phyloP scores from a whole-genome alignment of 2,329 filamentous ascomycete genomes.

The Exophiala calicioides region DNA sequence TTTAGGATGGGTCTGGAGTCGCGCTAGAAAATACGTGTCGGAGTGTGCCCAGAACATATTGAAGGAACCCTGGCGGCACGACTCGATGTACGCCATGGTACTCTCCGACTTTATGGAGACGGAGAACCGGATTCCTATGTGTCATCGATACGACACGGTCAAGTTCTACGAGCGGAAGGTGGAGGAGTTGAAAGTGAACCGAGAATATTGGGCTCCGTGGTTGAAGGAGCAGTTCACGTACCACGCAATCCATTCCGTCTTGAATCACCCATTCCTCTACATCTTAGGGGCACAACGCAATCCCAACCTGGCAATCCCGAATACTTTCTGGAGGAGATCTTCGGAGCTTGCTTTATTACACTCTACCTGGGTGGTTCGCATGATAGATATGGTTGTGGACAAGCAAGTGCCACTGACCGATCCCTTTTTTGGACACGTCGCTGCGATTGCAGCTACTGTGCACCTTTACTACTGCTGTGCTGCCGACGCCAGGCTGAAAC shows the following conservation, averaged over 20 bases:
- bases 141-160: slow-evolving; percentile 55
- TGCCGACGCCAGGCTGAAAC: slow-evolving; percentile 50
- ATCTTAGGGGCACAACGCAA: slow-evolving; percentile 56
- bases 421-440: slow-evolving; percentile 55
- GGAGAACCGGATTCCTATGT: slow-evolving; percentile 46
- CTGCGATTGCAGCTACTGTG: slow-evolving; percentile 55
- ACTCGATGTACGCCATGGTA: slow-evolving; percentile 55
- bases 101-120: slow-evolving; percentile 55
- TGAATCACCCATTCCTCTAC: slow-evolving; percentile 58
- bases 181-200: slow-evolving; percentile 48
- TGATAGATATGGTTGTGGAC: slow-evolving; percentile 57
- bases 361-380: slow-evolving; percentile 56
- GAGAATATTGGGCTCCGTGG: slow-evolving; percentile 56
- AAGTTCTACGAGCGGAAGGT: slow-evolving; percentile 54
- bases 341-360: slow-evolving; percentile 55
- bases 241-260: slow-evolving; percentile 53
- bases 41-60: slow-evolving; percentile 51
- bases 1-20: slow-evolving; percentile 56
- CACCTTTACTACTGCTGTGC: slow-evolving; percentile 58
- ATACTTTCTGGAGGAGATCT: slow-evolving; percentile 56
- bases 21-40: slow-evolving; percentile 44
- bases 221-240: slow-evolving; percentile 57
- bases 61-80: slow-evolving; percentile 54
- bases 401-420: slow-evolving; percentile 53
- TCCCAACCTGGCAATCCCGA: slow-evolving; percentile 54